Percentiles rank a stretch among this genome's conserved stretches.
These are phyloP conservation scores for Fusarium neocosmosporiellum DNA, from an alignment of 2,329 filamentous ascomycete genomes.

Conservation along the genomic window DNA sequence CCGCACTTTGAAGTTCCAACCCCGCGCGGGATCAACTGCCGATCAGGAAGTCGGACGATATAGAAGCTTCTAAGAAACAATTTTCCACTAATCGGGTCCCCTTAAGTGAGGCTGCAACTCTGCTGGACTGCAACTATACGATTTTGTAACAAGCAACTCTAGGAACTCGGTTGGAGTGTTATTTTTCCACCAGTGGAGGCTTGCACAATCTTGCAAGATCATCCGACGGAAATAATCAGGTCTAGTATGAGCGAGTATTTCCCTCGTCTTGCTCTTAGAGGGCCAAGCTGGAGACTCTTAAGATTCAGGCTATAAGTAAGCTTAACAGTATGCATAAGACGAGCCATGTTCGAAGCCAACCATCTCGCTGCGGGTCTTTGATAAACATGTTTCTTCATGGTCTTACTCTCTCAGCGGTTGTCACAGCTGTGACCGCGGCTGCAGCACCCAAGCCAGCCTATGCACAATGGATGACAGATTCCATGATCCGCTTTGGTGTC, in stretches of 20 bases:
- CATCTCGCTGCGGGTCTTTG: not conserved
- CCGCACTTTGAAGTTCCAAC: not conserved
- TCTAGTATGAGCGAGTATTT: not conserved
- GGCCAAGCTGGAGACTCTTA: not conserved
- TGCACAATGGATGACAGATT: constrained; percentile 56
- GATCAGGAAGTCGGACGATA: not conserved
- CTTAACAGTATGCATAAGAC: not conserved
- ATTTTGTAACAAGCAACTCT: not conserved
- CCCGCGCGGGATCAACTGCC: not conserved
- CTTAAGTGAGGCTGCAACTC: not conserved
- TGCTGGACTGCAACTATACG: not conserved
- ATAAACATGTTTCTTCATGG: not conserved
- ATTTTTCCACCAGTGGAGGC: not conserved
- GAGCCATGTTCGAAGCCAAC: not conserved
- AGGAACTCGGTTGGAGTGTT: not conserved
- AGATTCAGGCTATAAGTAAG: not conserved
- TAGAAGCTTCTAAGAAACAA: not conserved
- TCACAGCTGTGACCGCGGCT: not conserved
- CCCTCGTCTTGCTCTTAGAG: not conserved
- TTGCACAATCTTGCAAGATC: not conserved
- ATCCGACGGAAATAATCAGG: not conserved
- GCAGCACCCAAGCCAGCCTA: constrained; percentile 32
- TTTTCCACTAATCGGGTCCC: constrained; percentile 5
- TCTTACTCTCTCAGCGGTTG: not conserved
- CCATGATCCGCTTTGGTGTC: constrained; percentile 57